Evolutionary conservation across 805 yeast species (phyloP).

Genomic region (Ogataea zsoltii): DNA sequence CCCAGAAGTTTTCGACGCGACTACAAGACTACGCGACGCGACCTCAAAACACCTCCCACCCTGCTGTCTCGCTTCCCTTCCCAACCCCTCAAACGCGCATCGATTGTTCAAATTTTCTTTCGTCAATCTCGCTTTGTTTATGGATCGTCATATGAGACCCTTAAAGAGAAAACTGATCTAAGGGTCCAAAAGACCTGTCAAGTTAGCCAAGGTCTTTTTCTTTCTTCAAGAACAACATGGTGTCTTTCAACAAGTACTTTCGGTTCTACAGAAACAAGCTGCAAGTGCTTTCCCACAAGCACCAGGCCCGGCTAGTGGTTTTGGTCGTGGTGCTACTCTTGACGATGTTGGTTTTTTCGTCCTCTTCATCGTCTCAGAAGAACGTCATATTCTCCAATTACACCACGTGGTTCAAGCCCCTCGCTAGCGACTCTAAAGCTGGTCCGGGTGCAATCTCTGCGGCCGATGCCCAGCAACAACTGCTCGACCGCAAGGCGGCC

Average conservation of each 20-base stretch:
- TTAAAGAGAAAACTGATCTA: no score
- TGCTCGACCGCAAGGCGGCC: slow-evolving; percentile 13
- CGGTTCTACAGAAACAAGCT: slow-evolving; percentile 21
- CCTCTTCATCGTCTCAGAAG: slow-evolving; percentile 17
- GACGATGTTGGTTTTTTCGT: slow-evolving; percentile 10
- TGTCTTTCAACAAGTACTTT: slow-evolving; percentile 15
- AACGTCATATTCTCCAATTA: slow-evolving; percentile 25
- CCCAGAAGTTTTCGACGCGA: no score
- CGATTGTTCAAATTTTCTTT: no score
- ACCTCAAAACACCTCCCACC: no score
- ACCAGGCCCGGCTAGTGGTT: slow-evolving; percentile 13
- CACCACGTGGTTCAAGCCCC: slow-evolving; percentile 25
- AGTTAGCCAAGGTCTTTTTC: not conserved
- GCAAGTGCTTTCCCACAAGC: slow-evolving; percentile 15
- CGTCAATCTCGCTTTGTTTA: no score
- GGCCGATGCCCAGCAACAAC: slow-evolving; percentile 11
- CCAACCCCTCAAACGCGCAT: no score
- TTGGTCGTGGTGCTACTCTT: slow-evolving; percentile 7
- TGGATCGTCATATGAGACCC: no score
- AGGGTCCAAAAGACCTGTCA: not conserved
- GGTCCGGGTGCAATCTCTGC: not conserved
- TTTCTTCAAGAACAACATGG: slow-evolving; percentile 9
- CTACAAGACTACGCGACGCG: no score
- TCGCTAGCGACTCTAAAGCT: slow-evolving; percentile 1
- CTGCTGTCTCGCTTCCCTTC: no score